Evolutionary conservation across 257 asterid species (phyloP).

Genomic region (Solanum corneliomulleri): DNA sequence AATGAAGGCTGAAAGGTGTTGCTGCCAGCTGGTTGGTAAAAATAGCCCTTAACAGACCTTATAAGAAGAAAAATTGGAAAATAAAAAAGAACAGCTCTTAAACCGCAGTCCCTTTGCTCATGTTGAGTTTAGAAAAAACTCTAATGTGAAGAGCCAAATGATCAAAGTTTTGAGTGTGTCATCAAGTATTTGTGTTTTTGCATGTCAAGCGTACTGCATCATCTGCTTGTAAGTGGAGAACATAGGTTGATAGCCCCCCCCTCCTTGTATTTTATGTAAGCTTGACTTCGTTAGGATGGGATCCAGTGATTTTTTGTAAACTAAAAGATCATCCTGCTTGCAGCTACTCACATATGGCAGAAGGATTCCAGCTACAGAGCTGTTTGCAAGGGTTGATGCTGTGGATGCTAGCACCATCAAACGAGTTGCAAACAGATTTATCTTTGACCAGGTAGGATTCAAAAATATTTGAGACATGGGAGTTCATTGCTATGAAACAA

Average conservation of each 20-base stretch:
- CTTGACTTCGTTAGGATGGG: not conserved
- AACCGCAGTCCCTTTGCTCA: not conserved
- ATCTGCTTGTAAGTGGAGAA: not conserved
- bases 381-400: constrained; percentile 90
- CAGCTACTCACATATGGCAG: constrained; percentile 94
- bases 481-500: not conserved
- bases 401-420: constrained; percentile 75
- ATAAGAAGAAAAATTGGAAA: not conserved
- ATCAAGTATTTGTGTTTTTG: not conserved
- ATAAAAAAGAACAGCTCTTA: not conserved
- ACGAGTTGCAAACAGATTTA: constrained; percentile 88
- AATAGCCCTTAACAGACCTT: not conserved
- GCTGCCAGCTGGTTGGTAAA: not conserved
- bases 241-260: not conserved
- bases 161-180: not conserved
- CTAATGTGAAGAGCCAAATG: not conserved
- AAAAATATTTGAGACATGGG: not conserved
- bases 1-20: not conserved
- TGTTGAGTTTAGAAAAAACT: not conserved
- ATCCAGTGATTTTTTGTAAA: not conserved
- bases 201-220: not conserved
- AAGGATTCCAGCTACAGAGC: constrained; percentile 83
- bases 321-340: constrained; percentile 7
- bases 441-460: constrained; percentile 56
- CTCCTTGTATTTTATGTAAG: not conserved